Evolutionary conservation across 176 grass and related monocot species (phyloP).

Genomic region (Carex scoparia): DNA sequence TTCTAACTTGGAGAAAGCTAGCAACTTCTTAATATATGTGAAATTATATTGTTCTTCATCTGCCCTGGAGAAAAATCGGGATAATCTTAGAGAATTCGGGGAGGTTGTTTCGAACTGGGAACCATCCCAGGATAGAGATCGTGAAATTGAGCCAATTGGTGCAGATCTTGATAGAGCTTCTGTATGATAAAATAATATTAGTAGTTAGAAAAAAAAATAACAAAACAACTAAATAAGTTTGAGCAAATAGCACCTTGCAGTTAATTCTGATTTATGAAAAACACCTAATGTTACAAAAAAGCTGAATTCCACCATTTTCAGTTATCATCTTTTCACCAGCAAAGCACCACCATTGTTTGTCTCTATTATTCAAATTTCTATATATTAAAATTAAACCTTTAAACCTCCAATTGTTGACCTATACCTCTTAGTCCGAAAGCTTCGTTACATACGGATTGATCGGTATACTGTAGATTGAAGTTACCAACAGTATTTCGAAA

Average conservation of each 20-base stretch:
- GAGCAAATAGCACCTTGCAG: neutral
- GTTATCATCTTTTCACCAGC: neutral
- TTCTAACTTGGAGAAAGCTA: constrained; percentile 45
- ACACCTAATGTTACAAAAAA: neutral
- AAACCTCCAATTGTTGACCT: neutral
- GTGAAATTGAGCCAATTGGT: constrained; percentile 68
- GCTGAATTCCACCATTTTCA: neutral
- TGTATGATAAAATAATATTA: constrained; percentile 34
- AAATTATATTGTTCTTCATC: constrained; percentile 74
- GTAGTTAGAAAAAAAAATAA: neutral
- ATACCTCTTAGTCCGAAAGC: neutral
- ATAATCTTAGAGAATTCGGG: constrained; percentile 68
- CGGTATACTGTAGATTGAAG: neutral
- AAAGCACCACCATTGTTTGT: neutral
- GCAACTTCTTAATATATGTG: constrained; percentile 57
- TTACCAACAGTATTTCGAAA: neutral
- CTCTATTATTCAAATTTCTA: neutral
- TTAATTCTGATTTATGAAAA: neutral
- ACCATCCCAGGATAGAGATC: constrained; percentile 52
- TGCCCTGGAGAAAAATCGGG: constrained; percentile 66
- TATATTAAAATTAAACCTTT: neutral
- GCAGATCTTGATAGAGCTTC: constrained; percentile 75
- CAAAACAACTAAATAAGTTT: neutral
- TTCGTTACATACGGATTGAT: neutral
- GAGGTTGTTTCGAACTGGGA: constrained; percentile 52